Conservation (phyloP, 352 stramenopile species). For the Phytophthora cactorum region DNA sequence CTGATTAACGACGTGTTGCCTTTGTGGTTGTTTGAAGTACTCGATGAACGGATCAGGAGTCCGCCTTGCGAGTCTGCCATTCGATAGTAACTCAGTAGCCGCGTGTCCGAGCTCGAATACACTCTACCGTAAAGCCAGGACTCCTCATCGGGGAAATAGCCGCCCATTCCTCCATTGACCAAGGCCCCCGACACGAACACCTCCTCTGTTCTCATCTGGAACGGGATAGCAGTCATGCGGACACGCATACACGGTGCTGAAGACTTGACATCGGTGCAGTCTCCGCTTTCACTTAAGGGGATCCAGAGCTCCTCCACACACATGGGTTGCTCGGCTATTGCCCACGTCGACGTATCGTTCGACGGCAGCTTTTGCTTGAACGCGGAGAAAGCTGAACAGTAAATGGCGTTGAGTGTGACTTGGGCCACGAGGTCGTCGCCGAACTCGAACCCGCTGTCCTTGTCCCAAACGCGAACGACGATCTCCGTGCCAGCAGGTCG, state of each 20-base stretch:
- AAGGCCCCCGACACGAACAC: slow-evolving; percentile 53
- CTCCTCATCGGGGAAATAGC: slow-evolving; percentile 63
- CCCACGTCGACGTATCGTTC: slow-evolving; percentile 67
- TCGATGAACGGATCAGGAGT: slow-evolving; percentile 68
- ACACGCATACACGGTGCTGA: slow-evolving; percentile 71
- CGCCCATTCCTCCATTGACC: slow-evolving; percentile 76
- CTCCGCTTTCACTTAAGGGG: slow-evolving; percentile 47
- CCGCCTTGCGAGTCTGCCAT: slow-evolving; percentile 73
- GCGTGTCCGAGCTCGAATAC: slow-evolving; percentile 70
- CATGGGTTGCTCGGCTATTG: slow-evolving; percentile 66
- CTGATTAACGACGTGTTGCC: slow-evolving; percentile 62
- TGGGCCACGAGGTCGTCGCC: slow-evolving; percentile 82
- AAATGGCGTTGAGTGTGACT: slow-evolving; percentile 78
- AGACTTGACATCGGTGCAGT: slow-evolving; percentile 28
- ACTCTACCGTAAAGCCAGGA: slow-evolving; percentile 75
- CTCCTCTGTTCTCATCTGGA: slow-evolving; percentile 76
- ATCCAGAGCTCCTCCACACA: slow-evolving; percentile 85
- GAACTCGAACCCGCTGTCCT: slow-evolving; percentile 89
- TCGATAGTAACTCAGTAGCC: slow-evolving; percentile 79
- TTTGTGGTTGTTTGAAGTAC: slow-evolving; percentile 78
- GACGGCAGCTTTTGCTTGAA: slow-evolving; percentile 49
- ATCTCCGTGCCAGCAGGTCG: slow-evolving; percentile 81
- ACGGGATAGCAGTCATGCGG: slow-evolving; percentile 74
- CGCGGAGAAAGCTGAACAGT: slow-evolving; percentile 78
- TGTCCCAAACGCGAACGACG: slow-evolving; percentile 70